Conservation (phyloP, 1,139 yeast genomes). For the Schizosaccharomyces versatilis region DNA sequence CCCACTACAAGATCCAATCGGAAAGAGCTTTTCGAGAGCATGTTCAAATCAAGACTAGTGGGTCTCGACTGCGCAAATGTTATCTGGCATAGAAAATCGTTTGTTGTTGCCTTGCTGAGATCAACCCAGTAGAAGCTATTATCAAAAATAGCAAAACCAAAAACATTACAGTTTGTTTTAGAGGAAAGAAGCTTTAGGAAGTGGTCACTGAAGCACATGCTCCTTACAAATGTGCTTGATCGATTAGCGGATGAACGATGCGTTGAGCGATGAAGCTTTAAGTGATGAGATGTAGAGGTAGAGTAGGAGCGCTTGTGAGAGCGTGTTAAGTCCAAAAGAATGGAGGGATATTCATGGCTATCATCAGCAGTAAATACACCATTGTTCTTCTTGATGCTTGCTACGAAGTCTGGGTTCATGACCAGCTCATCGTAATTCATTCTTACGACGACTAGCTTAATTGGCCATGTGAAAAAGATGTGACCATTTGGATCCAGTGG, state of each 20-base stretch:
- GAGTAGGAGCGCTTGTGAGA: not conserved
- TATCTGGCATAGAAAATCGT: not conserved
- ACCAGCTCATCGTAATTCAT: too few relatives aligned
- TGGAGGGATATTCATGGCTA: not conserved
- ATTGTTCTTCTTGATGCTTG: not conserved
- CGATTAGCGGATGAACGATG: not conserved
- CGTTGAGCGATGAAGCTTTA: not conserved
- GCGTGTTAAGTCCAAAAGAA: not conserved
- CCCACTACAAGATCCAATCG: slow-evolving; percentile 30
- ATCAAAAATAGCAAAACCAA: not conserved
- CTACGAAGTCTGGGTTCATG: not conserved
- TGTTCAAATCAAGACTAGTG: slow-evolving; percentile 23
- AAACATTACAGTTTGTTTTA: not conserved
- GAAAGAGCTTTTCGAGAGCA: slow-evolving; percentile 19
- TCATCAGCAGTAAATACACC: not conserved
- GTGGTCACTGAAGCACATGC: not conserved
- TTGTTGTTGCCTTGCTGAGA: not conserved
- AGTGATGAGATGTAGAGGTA: not conserved
- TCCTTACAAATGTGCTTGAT: not conserved
- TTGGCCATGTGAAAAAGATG: not conserved
- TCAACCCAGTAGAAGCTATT: not conserved
- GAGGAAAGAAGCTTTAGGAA: not conserved
- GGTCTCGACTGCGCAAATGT: slow-evolving; percentile 23
- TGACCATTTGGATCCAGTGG: not conserved
- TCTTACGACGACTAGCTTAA: not conserved